Base-by-base conservation (phyloP, 768 basidiomycete species). In the Lentinus brumalis region DNA sequence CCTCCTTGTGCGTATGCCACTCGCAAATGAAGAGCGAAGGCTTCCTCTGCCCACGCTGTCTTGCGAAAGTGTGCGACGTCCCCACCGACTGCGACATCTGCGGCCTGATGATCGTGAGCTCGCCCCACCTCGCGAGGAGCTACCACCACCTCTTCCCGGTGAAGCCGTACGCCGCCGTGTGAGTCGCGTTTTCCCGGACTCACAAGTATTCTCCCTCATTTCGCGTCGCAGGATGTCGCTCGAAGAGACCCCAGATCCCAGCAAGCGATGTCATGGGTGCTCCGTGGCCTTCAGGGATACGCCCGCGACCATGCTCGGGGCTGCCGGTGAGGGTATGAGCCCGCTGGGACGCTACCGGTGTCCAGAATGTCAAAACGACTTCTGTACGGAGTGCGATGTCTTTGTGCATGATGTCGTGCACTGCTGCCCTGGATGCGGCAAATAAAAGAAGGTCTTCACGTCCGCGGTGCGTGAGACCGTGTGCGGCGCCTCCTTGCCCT, bases 21-120 rank as follows among this genome's bases (percentile, higher is more conserved):
- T 92, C 92, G 14, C 86, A 93, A 66, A 79, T 99, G 74, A 94
- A 92, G 74, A 89, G 88, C 72, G 90, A 92, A 62, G 97, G 96
- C 4, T 99, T 96, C 75, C 81, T 96, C 16, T 99, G 97, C 73
- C 97, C 97, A 4, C 83, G 97, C 39, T 99, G 97, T 70, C 82
- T 87, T 57, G 86, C 92, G 41, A 93, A 96, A 80, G 83, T 98
- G 38, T 99, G 97, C 80, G 96, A 98, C 69, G 94, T 98, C 5
- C 97, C 97, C 40, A 98, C 96, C 9, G 97, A 98, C 71, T 99
- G 97, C 71, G 91, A 96, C 73, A 89, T 98, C 35, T 99, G 97
- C 67, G 93, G 94, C 8, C 78, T 99, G 66, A 97, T 98, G 91
- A 94, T 99, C 65, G 97, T 99, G 62, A 95, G 92, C 74, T 94